Evolutionary conservation across 2,329 filamentous ascomycete species (phyloP), one percentile per base, ranked within the genome.

Genomic region (Tolypocladium album): DNA sequence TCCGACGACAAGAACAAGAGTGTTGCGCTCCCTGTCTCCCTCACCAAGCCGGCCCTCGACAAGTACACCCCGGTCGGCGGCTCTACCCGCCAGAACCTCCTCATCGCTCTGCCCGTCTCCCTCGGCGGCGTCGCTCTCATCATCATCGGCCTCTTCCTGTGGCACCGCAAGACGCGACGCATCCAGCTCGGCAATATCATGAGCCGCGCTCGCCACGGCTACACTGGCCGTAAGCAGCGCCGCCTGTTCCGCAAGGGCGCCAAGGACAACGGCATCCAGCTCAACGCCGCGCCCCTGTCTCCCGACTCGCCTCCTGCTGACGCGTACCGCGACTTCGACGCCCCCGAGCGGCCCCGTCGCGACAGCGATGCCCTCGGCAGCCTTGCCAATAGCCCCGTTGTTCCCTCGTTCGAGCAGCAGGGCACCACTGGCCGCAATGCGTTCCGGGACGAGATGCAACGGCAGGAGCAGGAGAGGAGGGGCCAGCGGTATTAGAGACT

Each of bases 61-160:
- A 69, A 71, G n/a, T 73, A 69, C 39, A 67, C 70, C 22, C 67
- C 72, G 9, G 69, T 69, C 1, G 71, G 69, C 59, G 62, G 66
- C 58, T 70, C 72, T 63, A 63, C 69, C 61, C 67, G 76, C 56
- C 64, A 73, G 12, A 79, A 76, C 36, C 72, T 85, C 53, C 75
- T 76, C 67, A 81, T 86, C 64, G 82, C 77, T 17, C 73, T 85
- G 7, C 82, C 82, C 22, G 70, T 74, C 59, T 72, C 81, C 24
- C 69, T 82, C n/a, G 78, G 76, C 57, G 73, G 78, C 66, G 70
- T 82, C 59, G 56, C 74, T 50, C 61, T 83, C 56, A 72, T 81
- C 63, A 61, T 83, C 65, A 52, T 86, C 72, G 75, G 86, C 71
- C 68, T 85, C 71, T 76, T 80, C 73, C 59, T 87, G 75, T 83